Evolutionary conservation across 1,284 basidiomycete species (phyloP).

Genomic region (Testicularia cyperi): DNA sequence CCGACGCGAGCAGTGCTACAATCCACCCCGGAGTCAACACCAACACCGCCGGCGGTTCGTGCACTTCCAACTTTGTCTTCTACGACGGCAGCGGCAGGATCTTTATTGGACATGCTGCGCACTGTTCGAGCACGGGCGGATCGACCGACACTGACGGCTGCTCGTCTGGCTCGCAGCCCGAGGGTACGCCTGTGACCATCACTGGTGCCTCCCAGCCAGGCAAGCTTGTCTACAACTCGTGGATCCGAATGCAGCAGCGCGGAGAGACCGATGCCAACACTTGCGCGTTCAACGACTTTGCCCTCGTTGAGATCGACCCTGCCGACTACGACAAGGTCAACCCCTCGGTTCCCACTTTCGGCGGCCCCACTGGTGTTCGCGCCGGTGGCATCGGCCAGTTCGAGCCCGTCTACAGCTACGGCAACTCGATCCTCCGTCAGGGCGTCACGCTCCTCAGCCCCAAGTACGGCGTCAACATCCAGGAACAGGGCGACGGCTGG

Average conservation of each 20-base stretch:
- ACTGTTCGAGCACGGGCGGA: slow-evolving; percentile 34
- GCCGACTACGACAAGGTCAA: slow-evolving; percentile 41
- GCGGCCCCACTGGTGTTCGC: slow-evolving; percentile 37
- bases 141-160: slow-evolving; percentile 39
- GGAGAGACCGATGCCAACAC: slow-evolving; percentile 36
- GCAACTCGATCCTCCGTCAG: slow-evolving; percentile 44
- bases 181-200: slow-evolving; percentile 38
- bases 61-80: slow-evolving; percentile 44
- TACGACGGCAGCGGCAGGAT: slow-evolving; percentile 33
- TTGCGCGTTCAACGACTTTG: slow-evolving; percentile 43
- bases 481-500: slow-evolving; percentile 37
- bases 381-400: slow-evolving; percentile 8
- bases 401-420: slow-evolving; percentile 42
- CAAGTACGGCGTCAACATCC: slow-evolving; percentile 40
- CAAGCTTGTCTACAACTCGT: slow-evolving; percentile 34
- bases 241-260: slow-evolving; percentile 39
- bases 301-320: slow-evolving; percentile 39
- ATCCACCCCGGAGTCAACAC: slow-evolving; percentile 48
- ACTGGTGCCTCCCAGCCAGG: slow-evolving; percentile 37
- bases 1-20: slow-evolving; percentile 16
- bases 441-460: slow-evolving; percentile 36
- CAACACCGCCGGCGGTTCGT: slow-evolving; percentile 37
- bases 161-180: slow-evolving; percentile 24
- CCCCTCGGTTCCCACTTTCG: slow-evolving; percentile 41
- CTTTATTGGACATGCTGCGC: slow-evolving; percentile 43